phyloP scores from a whole-genome alignment of 306 rosid species.

The Mimosa bimucronata region DNA sequence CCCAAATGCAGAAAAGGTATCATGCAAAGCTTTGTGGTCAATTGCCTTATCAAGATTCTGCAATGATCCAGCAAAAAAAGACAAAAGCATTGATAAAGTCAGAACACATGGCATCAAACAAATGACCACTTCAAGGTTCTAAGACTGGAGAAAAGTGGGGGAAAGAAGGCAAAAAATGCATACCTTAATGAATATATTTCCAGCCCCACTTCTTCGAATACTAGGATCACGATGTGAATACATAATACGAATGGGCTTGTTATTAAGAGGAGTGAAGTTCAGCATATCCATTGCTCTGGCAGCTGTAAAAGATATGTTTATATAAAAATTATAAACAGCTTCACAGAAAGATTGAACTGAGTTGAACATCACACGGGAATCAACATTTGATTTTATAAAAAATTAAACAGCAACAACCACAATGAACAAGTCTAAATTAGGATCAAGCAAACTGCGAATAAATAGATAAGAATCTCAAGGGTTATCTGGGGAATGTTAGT shows the following conservation, averaged over 20 bases:
- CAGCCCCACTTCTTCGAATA: slow-evolving; percentile 90
- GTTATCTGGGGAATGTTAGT: neutral
- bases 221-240: slow-evolving; percentile 98
- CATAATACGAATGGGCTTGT: slow-evolving; percentile 84
- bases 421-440: neutral
- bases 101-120: slow-evolving; percentile 32
- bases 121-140: slow-evolving; percentile 7
- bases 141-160: neutral
- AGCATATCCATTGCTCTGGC: slow-evolving; percentile 90
- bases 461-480: neutral
- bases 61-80: slow-evolving; percentile 33
- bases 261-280: slow-evolving; percentile 85
- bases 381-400: neutral
- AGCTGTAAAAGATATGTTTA: slow-evolving; percentile 51
- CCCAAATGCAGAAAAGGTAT: slow-evolving; percentile 90
- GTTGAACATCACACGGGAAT: neutral
- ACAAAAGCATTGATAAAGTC: slow-evolving; percentile 10
- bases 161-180: slow-evolving; percentile 7
- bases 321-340: slow-evolving; percentile 16
- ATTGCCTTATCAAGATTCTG: slow-evolving; percentile 96
- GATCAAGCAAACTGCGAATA: neutral
- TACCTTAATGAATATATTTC: slow-evolving; percentile 97
- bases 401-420: slow-evolving; percentile 7
- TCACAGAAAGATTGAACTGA: neutral
- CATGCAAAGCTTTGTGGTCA: slow-evolving; percentile 95